phyloP scores from a whole-genome alignment of 805 yeast genomes.

The Saccharomycopsis malanga region DNA sequence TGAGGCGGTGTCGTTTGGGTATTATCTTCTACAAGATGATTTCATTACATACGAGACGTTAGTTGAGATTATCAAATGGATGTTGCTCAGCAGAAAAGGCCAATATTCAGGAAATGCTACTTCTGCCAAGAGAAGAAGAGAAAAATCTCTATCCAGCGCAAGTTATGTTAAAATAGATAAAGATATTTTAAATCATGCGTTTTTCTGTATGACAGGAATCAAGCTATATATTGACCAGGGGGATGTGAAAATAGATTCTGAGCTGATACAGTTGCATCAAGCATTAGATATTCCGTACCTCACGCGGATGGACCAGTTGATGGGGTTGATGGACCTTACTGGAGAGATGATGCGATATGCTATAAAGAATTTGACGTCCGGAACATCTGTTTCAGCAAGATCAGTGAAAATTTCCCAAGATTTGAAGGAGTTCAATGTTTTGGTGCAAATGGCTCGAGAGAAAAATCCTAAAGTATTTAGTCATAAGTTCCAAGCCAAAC shows the following conservation, averaged over 20 bases:
- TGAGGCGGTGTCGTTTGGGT: background rate
- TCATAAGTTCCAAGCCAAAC: background rate
- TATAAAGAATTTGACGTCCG: conserved; percentile 20
- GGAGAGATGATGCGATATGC: conserved; percentile 38
- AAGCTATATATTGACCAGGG: background rate
- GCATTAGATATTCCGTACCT: conserved; percentile 11
- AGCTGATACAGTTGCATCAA: background rate
- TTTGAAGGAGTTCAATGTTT: background rate
- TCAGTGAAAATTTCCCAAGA: background rate
- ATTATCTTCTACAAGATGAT: background rate
- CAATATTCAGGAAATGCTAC: background rate
- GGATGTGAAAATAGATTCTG: background rate
- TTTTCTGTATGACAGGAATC: background rate
- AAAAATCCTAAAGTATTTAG: background rate
- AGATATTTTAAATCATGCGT: background rate
- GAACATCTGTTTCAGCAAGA: background rate
- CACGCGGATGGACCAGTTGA: conserved; percentile 30
- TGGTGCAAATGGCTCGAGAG: background rate
- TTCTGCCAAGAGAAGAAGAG: conserved; percentile 17
- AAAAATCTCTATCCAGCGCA: background rate
- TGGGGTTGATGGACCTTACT: conserved; percentile 37
- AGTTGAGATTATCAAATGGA: background rate
- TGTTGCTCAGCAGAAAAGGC: background rate
- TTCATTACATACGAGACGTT: background rate
- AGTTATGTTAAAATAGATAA: background rate